Base-by-base conservation (phyloP, 2,329 filamentous ascomycete species). In the Colletotrichum nymphaeae region DNA sequence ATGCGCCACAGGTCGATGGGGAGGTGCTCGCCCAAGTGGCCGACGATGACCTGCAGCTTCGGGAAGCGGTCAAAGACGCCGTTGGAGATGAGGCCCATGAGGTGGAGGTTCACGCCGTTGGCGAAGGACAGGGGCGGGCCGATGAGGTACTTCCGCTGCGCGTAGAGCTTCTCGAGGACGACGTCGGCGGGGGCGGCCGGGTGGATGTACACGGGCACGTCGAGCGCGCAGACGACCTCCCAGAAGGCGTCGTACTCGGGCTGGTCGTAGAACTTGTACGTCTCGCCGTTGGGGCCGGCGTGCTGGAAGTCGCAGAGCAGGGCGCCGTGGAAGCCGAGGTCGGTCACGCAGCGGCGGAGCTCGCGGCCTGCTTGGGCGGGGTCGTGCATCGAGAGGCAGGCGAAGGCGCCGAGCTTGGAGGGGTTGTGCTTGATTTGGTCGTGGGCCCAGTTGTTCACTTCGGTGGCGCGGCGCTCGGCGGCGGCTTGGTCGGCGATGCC, bases 121-220 rank as follows among this genome's bases (percentile, higher is more conserved):
- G 89, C 89, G 63, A 92, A 91, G 67, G 84, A 87, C 7, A 90
- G 83, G 0, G 90, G 89, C 1, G 90, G 89, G 0, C 90, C 91
- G 57, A 92, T 81, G 32, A 92, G 86, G 85, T 87, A 92, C 77
- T 87, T 87, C 26, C 90, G 85, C 76, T 90, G 84, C 1, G 86
- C 87, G 84, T 87, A 92, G 28, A 91, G 85, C 77, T 89, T 89
- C 5, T 91, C 88, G 76, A 88, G 83, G 67, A 90, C 85, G 22
- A 83, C 84, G 7, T 89, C 89, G 0, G 88, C 88, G 1, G 91
- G 89, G 75, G 88, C 87, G 60, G 88, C 84, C 0, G 90, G 91
- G 79, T 93, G 91, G 1, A 93, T 83, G 77, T 93, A 93, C 62
- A 93, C 85, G 0, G 91, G 90, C 0, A 92, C 90, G 69, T 92